Percentiles rank a stretch among this genome's conserved stretches.
These are phyloP conservation scores for Vigna mungo DNA, from an alignment of 306 rosid genomes.

Conservation along the genomic window DNA sequence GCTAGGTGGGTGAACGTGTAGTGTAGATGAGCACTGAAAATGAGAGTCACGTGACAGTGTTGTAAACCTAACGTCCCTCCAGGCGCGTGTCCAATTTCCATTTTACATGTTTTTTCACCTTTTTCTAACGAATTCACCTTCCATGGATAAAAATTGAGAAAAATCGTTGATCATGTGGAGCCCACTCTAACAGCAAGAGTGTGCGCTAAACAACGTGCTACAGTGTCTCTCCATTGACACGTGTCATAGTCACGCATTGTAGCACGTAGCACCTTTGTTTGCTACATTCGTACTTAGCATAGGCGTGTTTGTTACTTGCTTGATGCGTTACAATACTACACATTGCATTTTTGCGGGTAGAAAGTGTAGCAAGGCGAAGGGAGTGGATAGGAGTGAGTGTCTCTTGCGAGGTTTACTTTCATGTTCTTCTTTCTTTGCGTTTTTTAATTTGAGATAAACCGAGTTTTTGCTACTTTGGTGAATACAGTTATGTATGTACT, in stretches of 20 bases:
- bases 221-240: neutral
- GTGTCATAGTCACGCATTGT: neutral
- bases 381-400: neutral
- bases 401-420: no score
- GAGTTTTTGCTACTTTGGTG: neutral
- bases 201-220: neutral
- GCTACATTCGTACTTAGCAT: neutral
- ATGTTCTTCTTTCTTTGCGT: no score
- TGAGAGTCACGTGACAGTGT: constrained; percentile 31
- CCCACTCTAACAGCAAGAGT: constrained; percentile 6
- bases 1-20: neutral
- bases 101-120: neutral
- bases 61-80: neutral
- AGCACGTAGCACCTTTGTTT: neutral
- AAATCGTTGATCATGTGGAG: constrained; percentile 23
- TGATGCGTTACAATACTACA: neutral
- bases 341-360: constrained; percentile 34
- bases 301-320: constrained; percentile 14
- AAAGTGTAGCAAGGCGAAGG: neutral
- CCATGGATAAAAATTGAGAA: neutral
- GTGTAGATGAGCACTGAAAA: neutral
- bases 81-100: neutral
- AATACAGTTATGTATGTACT: neutral
- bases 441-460: constrained; percentile 22
- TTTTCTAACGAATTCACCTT: constrained; percentile 2